These are phyloP conservation scores for Elongisporangium anandrum DNA, from an alignment of 352 stramenopile species.

Conservation along the genomic window DNA sequence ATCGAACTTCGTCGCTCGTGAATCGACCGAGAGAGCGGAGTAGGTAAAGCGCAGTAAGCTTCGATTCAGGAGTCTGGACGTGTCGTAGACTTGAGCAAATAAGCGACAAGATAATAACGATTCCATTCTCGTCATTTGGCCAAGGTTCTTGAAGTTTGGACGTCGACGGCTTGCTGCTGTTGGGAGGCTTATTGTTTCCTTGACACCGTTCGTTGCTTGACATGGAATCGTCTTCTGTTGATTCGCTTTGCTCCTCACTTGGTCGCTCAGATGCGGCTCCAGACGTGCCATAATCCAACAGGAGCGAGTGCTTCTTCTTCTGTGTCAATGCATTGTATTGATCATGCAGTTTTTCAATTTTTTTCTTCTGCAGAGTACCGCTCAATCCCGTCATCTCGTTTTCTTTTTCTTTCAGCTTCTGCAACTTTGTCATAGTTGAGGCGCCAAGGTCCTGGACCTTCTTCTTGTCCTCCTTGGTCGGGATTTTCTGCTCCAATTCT, in stretches of 20 bases:
- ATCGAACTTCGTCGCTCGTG: constrained; percentile 90
- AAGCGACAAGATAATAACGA: constrained; percentile 83
- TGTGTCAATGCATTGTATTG: constrained; percentile 75
- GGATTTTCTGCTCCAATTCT: constrained; percentile 46
- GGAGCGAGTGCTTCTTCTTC: constrained; percentile 71
- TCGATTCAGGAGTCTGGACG: constrained; percentile 81
- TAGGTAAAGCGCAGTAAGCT: constrained; percentile 90
- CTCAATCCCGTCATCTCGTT: constrained; percentile 69
- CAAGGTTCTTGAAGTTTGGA: constrained; percentile 13
- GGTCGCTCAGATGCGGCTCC: not conserved
- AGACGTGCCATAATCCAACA: constrained; percentile 43
- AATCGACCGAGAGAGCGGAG: constrained; percentile 87
- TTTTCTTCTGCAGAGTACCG: constrained; percentile 72
- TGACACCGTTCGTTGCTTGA: not conserved
- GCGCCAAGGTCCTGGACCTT: constrained; percentile 7
- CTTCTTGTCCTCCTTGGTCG: constrained; percentile 29
- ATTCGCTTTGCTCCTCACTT: not conserved
- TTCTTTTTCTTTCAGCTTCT: constrained; percentile 66
- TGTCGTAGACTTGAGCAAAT: constrained; percentile 83
- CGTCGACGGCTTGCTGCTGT: not conserved
- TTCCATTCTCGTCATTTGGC: constrained; percentile 67
- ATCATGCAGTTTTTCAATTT: constrained; percentile 79
- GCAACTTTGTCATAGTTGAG: constrained; percentile 31
- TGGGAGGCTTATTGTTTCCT: not conserved
- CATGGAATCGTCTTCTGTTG: not conserved